A percentile compares a stretch with the other conserved stretches of the same genome.
phyloP scores from a whole-genome alignment of 1,284 basidiomycete species.

The Fomes fomentarius region DNA sequence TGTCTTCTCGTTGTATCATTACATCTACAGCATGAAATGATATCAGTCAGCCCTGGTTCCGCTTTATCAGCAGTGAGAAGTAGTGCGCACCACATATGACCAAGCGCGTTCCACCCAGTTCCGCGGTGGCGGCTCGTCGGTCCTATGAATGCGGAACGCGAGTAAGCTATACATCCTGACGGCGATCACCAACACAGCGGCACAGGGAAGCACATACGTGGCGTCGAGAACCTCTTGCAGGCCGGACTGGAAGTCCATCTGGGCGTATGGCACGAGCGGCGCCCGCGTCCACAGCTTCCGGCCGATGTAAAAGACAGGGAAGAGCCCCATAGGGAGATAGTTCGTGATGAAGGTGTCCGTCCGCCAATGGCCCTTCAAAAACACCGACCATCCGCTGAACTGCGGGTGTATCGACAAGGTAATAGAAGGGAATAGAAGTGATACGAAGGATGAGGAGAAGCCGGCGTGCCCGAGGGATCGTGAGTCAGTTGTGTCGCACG shows the following conservation, averaged over 20 bases:
- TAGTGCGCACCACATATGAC: conserved; percentile 59
- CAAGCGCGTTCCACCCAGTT: conserved; percentile 69
- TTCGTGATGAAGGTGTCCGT: conserved; percentile 72
- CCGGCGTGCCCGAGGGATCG: background rate
- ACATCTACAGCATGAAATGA: no score
- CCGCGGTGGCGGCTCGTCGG: conserved; percentile 65
- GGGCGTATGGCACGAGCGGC: conserved; percentile 46
- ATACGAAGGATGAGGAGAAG: background rate
- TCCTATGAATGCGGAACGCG: background rate
- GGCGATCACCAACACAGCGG: background rate
- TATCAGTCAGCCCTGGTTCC: no score
- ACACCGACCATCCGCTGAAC: conserved; percentile 79
- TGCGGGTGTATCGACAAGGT: conserved; percentile 27
- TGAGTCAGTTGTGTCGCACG: no score
- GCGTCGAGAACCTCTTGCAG: conserved; percentile 74
- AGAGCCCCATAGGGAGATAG: conserved; percentile 76
- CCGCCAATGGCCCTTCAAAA: conserved; percentile 68
- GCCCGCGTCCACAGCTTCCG: conserved; percentile 57
- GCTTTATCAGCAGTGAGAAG: background rate
- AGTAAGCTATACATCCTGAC: background rate
- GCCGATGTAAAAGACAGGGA: conserved; percentile 72
- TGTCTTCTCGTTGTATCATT: no score
- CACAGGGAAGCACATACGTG: conserved; percentile 41
- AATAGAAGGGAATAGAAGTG: background rate
- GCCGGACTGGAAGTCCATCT: conserved; percentile 82